Evolutionary conservation across 1,284 basidiomycete genomes (phyloP).

Genomic region (Gymnopus androsaceus): DNA sequence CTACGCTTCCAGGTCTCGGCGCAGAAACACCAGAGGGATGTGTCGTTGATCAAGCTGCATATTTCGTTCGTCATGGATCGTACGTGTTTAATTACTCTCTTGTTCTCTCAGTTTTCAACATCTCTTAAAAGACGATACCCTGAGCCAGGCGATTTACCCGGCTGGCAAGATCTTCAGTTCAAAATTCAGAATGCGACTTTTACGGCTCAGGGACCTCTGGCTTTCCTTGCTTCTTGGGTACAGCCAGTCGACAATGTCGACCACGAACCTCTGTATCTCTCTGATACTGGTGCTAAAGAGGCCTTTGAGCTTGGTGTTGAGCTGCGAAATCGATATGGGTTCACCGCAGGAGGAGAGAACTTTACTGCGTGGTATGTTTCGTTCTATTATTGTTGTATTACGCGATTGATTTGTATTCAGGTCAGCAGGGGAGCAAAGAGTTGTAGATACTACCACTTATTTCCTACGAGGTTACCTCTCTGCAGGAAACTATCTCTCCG

Average conservation of each 20-base stretch:
- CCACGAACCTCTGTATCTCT: conserved; percentile 40
- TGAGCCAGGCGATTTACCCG: conserved; percentile 39
- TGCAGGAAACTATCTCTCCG: conserved; percentile 39
- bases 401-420: conserved; percentile 22
- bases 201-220: conserved; percentile 38
- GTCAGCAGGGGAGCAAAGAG: conserved; percentile 43
- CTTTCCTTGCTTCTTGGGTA: conserved; percentile 43
- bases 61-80: conserved; percentile 45
- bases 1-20: conserved; percentile 36
- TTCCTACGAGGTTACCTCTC: conserved; percentile 44
- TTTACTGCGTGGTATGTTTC: conserved; percentile 42
- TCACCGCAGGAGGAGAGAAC: conserved; percentile 42
- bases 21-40: conserved; percentile 36
- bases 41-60: conserved; percentile 45
- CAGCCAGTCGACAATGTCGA: conserved; percentile 41
- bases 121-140: conserved; percentile 38
- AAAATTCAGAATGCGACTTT: conserved; percentile 45
- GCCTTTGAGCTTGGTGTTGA: conserved; percentile 41
- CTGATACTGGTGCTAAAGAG: conserved; percentile 40
- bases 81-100: conserved; percentile 31
- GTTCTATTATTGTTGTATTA: neutral
- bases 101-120: neutral
- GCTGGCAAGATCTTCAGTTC: conserved; percentile 38
- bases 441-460: conserved; percentile 41
- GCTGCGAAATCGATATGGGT: conserved; percentile 39